Conservation (phyloP, 2,329 filamentous ascomycete genomes). For the Epichloe hybrida region DNA sequence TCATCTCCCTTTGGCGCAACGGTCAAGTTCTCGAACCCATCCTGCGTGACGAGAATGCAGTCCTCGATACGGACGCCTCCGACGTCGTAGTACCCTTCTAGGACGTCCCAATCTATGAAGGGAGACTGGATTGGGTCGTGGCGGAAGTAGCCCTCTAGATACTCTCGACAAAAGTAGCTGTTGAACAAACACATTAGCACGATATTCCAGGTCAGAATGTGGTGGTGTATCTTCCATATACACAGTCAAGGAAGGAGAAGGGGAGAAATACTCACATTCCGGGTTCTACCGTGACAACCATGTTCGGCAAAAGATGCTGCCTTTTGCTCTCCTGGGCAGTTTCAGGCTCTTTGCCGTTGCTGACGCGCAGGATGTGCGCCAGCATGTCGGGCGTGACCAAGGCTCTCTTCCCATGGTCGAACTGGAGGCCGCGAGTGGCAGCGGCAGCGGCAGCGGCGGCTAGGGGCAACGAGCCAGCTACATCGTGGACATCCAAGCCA, state of each 20-base stretch:
- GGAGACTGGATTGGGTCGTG: conserved; percentile 41
- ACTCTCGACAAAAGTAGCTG: conserved; percentile 63
- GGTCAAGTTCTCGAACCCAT: conserved; percentile 74
- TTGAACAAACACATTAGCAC: not conserved
- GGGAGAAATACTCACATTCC: conserved; percentile 39
- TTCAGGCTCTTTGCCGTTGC: conserved; percentile 6
- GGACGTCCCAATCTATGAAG: conserved; percentile 50
- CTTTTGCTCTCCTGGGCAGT: conserved; percentile 13
- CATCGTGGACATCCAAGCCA: conserved; percentile 52
- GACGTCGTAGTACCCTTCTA: conserved; percentile 60
- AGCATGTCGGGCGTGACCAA: conserved; percentile 25
- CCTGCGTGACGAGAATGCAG: conserved; percentile 65
- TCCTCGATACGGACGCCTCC: conserved; percentile 92
- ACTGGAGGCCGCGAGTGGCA: conserved; percentile 18
- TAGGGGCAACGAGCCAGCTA: conserved; percentile 24
- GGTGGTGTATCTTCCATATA: not conserved
- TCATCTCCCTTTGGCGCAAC: conserved; percentile 64
- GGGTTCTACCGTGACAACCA: conserved; percentile 69
- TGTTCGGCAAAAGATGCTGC: conserved; percentile 40
- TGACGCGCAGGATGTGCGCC: conserved; percentile 5
- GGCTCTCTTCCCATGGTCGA: conserved; percentile 27
- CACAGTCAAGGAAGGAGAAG: not conserved
- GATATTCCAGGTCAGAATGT: not conserved
- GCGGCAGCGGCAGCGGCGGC: conserved; percentile 18
- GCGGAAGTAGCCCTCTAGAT: conserved; percentile 57